phyloP scores from a whole-genome alignment of 371 early-diverging fungal species.

The Lichtheimia hyalospora region DNA sequence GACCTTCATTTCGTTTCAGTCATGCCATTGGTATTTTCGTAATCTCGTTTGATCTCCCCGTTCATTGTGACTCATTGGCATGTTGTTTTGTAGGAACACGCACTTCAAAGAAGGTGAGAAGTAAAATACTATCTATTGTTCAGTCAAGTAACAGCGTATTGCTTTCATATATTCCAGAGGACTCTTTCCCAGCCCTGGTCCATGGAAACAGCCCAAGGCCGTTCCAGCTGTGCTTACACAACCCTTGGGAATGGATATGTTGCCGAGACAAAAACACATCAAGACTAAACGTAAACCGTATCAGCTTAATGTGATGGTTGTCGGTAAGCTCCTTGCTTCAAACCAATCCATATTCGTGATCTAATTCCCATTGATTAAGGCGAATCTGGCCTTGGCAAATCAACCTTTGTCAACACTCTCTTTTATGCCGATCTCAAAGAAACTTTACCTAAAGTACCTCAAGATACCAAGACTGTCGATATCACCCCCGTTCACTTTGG shows the following conservation, averaged over 20 bases:
- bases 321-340: conserved; percentile 55
- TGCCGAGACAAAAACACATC: conserved; percentile 66
- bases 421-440: conserved; percentile 72
- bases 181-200: conserved; percentile 73
- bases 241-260: conserved; percentile 66
- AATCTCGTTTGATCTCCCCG: background rate
- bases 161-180: conserved; percentile 34
- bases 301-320: conserved; percentile 79
- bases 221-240: conserved; percentile 40
- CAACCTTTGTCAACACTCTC: conserved; percentile 92
- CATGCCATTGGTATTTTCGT: conserved; percentile 9
- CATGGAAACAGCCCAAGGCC: conserved; percentile 74
- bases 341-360: conserved; percentile 1
- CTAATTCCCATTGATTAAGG: conserved; percentile 41
- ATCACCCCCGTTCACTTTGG: conserved; percentile 73
- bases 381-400: conserved; percentile 87
- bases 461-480: conserved; percentile 62
- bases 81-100: conserved; percentile 67
- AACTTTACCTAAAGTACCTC: conserved; percentile 52
- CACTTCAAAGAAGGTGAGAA: conserved; percentile 68
- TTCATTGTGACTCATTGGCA: too few species aligned
- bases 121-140: background rate
- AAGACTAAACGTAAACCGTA: conserved; percentile 65
- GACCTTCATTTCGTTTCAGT: background rate
- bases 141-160: background rate